A percentile compares a stretch with the other conserved stretches of the same genome.
These are phyloP conservation scores for Akanthomyces uredinophilus DNA, from an alignment of 2,329 filamentous ascomycete genomes.

Conservation along the genomic window DNA sequence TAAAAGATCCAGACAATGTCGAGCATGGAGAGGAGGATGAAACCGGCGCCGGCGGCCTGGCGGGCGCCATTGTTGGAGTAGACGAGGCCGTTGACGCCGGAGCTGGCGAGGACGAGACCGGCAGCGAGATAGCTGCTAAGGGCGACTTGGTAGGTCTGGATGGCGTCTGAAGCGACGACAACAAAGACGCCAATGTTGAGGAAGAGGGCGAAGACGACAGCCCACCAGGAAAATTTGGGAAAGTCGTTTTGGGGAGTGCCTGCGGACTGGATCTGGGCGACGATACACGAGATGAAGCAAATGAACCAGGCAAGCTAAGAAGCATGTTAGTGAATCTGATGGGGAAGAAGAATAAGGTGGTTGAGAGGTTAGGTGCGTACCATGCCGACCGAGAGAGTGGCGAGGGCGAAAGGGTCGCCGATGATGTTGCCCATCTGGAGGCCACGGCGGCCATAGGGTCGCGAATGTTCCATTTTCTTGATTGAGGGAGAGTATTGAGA, in stretches of 20 bases:
- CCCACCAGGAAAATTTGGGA: constrained; percentile 91
- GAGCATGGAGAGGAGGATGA: constrained; percentile 90
- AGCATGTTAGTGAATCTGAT: constrained; percentile 18
- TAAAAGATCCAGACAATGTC: constrained; percentile 98
- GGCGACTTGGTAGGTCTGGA: constrained; percentile 86
- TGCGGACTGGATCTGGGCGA: constrained; percentile 51
- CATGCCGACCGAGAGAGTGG: constrained; percentile 84
- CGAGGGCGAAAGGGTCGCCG: constrained; percentile 92
- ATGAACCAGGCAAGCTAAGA: constrained; percentile 89
- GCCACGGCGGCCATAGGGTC: constrained; percentile 50
- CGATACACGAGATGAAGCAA: constrained; percentile 78
- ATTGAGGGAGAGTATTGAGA: constrained; percentile 69
- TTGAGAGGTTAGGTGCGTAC: constrained; percentile 50
- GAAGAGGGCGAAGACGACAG: constrained; percentile 78
- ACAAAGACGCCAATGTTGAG: constrained; percentile 74
- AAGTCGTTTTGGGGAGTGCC: constrained; percentile 45
- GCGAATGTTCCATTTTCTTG: constrained; percentile 72
- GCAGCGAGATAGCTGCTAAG: constrained; percentile 81
- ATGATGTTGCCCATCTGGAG: constrained; percentile 85
- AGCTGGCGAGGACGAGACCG: constrained; percentile 78
- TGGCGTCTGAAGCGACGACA: constrained; percentile 77
- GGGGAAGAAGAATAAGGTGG: background rate
- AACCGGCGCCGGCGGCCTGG: constrained; percentile 85
- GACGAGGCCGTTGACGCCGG: constrained; percentile 79
- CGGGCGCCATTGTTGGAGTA: constrained; percentile 68